phyloP scores from a whole-genome alignment of 352 stramenopile species.

The Globisporangium barbulae region DNA sequence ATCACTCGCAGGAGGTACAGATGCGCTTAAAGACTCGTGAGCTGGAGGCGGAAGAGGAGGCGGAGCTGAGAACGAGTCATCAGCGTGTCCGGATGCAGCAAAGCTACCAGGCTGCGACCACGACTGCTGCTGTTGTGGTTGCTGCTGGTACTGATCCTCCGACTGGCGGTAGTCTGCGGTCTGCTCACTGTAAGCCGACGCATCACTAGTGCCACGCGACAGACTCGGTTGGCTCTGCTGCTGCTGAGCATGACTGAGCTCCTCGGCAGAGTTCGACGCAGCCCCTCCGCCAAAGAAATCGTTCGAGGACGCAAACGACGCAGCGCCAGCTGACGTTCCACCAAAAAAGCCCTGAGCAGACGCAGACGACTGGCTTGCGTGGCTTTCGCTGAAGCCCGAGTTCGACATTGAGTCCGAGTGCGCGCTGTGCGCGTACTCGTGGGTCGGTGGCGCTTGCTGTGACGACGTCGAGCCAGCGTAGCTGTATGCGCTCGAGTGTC shows the following conservation, averaged over 20 bases:
- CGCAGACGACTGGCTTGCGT: slow-evolving; percentile 3
- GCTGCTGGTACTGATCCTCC: slow-evolving; percentile 18
- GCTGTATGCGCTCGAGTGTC: slow-evolving; percentile 6
- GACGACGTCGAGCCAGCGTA: slow-evolving; percentile 10
- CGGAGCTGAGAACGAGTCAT: slow-evolving; percentile 5
- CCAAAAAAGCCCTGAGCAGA: slow-evolving; percentile 17
- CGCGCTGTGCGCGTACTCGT: slow-evolving; percentile 6
- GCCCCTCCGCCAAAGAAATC: slow-evolving; percentile 20
- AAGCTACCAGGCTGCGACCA: slow-evolving; percentile 11
- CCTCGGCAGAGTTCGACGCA: slow-evolving; percentile 4
- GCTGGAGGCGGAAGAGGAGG: slow-evolving; percentile 2
- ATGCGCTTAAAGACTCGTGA: background rate
- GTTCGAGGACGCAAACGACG: slow-evolving; percentile 17
- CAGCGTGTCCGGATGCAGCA: slow-evolving; percentile 1
- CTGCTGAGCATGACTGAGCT: slow-evolving; percentile 17
- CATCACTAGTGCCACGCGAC: slow-evolving; percentile 32
- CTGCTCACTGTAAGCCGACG: slow-evolving; percentile 34
- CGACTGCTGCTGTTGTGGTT: slow-evolving; percentile 14
- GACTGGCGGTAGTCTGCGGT: slow-evolving; percentile 17
- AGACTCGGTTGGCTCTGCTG: slow-evolving; percentile 22
- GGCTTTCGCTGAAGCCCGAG: slow-evolving; percentile 13
- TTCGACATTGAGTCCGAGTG: slow-evolving; percentile 11
- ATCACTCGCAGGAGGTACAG: background rate
- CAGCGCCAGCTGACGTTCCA: background rate
- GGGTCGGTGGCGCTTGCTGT: background rate